Evolutionary conservation across 2,329 filamentous ascomycete species (phyloP), one percentile per base, ranked within the genome.

Genomic region (Diaporthe velutina): DNA sequence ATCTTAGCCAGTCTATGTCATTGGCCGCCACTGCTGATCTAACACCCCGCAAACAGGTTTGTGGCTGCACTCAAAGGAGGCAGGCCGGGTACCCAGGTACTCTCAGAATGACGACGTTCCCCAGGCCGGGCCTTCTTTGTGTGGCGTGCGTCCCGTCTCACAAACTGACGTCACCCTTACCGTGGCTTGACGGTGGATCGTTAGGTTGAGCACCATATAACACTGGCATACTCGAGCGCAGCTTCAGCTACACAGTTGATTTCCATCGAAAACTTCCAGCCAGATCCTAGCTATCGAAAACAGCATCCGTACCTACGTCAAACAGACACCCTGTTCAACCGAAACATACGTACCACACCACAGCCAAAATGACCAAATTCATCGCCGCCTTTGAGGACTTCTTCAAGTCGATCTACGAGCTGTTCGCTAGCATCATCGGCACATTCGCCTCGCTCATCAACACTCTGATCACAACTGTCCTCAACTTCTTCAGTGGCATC

Each of bases 341-440:
- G 30, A 7, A 25, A 2, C 35, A 35, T 9, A 38, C 30, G 15
- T 25, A 30, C n/a, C 13, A 28, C 28, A 30, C 28, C 45, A 17
- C 33, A 66, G 28, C 74, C 74, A 77, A 70, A 15, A 79, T 80
- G 74, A 78, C 78, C 7, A 74, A 77, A 70, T 74, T 86, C 79
- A 80, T 80, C 30, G 77, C 79, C 58, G 85, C 84, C 40, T 76
- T 86, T 70, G 78, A 78, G 58, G 82, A 84, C 77, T 79, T 86
- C 66, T 78, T 85, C 79, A 83, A 82, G 77, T 85, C 83, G 79
- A 79, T 86, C 78, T 85, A 83, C 75, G 84, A 86, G 79, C 83
- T 86, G 40, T 74, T 85, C 52, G 78, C 82, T 45, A 85, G 84
- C 7, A 74, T 86, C 66, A 77, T 86, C 38, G 77, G 78, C 45